Base-by-base conservation (phyloP, 108 stramenopile genomes). In the Nannochloropsis oceanica region DNA sequence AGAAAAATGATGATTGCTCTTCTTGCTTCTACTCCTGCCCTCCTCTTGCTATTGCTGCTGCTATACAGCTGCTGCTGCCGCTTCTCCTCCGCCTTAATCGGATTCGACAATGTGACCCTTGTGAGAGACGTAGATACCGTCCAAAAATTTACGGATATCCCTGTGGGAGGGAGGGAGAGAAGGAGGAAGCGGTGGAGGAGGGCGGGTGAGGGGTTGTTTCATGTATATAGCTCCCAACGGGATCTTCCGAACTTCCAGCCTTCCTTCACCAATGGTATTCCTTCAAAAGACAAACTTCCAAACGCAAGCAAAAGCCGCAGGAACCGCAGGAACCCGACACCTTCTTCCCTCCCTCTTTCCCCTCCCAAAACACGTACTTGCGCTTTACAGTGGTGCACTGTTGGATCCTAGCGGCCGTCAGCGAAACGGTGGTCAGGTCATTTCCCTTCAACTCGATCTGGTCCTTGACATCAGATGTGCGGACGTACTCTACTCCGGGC, bases 81-180 rank as follows among this genome's bases (percentile, higher is more conserved):
- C 34, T 34, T 5, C 5, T 34, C 34, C 34, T 34, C 34, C 34
- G 9, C 59, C 59, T 73, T 73, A 73, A 9, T 0, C 59, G 59
- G 0, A 34, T 34, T 34, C 5, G 2, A 73, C 59, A 9, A 73
- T 73, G n/a, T 73, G 59, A n/a, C 42, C 43, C 94, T 97, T 97
- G 90, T 98, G 96, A 24, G 94, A 94, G 34, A 99, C 98, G 92
- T 99, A 99, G 86, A 99, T 98, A 89, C 98, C 99, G 87, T 99
- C 99, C 86, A 99, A 94, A 93, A 99, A 99, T 92, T 99, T 99
- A 94, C 98, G 99, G 90, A 99, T 94, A 97, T 99, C 99, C 2
- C 59, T 73, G 59, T n/a, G 59, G 59, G 59, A 7, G 59, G n/a
- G n/a, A 73, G n/a, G 0, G 59, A n/a, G n/a, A n/a, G 59, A 3